These are phyloP conservation scores for Alternaria sp. DNA, from an alignment of 2,329 filamentous ascomycete genomes.

Conservation along the genomic window DNA sequence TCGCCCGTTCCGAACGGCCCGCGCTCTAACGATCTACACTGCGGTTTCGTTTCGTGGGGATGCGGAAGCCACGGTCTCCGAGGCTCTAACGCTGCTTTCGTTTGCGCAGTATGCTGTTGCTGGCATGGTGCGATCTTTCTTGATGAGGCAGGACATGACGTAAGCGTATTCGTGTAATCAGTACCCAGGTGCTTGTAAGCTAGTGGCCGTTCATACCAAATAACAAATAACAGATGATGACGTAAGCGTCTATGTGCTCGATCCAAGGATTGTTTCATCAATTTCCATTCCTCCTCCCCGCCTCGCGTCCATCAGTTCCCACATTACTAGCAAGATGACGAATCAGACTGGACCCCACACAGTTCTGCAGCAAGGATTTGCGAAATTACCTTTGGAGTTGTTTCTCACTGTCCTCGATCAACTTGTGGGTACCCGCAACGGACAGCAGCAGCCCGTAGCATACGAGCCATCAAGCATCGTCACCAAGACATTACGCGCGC, in stretches of 20 bases:
- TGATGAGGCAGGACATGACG: background rate
- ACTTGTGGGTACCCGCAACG: constrained; percentile 29
- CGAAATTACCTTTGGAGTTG: constrained; percentile 33
- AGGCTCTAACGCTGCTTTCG: background rate
- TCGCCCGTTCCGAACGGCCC: background rate
- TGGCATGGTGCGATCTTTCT: background rate
- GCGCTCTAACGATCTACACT: background rate
- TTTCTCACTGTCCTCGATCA: constrained; percentile 40
- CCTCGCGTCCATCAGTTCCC: background rate
- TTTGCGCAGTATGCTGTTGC: background rate
- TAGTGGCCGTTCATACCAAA: no score
- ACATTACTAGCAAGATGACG: background rate
- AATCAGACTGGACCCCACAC: background rate
- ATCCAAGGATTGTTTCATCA: background rate
- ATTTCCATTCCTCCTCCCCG: background rate
- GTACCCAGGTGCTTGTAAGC: no score
- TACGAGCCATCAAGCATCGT: constrained; percentile 25
- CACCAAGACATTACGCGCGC: constrained; percentile 35
- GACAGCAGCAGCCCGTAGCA: constrained; percentile 28
- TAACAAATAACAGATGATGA: background rate
- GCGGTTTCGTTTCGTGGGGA: background rate
- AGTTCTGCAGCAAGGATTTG: background rate
- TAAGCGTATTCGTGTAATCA: background rate
- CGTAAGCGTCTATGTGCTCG: background rate
- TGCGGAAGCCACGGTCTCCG: background rate